Evolutionary conservation across 75 land plant species (phyloP).

Genomic region (Larix kaempferi): DNA sequence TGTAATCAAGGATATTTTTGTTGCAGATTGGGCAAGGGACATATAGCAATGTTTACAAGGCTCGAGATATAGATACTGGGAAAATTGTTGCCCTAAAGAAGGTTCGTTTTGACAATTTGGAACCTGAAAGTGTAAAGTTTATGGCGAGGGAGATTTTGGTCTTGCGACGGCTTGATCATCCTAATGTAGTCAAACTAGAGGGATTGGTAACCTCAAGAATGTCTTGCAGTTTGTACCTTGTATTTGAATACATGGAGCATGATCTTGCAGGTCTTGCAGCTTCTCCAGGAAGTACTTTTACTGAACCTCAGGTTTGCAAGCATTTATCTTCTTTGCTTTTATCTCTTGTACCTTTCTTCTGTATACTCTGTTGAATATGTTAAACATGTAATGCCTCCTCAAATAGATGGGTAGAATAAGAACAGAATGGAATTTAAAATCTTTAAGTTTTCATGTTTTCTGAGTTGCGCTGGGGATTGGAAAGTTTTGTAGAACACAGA

Average conservation of each 20-base stretch:
- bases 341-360: no score
- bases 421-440: no score
- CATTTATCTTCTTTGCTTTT: no score
- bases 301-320: conserved; percentile 65
- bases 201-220: conserved; percentile 83
- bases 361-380: no score
- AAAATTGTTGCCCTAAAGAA: conserved; percentile 86
- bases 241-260: conserved; percentile 89
- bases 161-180: conserved; percentile 80
- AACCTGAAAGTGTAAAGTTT: conserved; percentile 92
- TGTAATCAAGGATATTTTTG: no score
- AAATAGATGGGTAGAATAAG: no score
- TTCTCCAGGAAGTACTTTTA: conserved; percentile 50
- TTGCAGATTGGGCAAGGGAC: conserved; percentile 89
- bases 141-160: conserved; percentile 94
- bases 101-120: conserved; percentile 83
- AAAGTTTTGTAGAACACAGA: no score
- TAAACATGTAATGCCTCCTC: no score
- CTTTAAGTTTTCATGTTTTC: no score
- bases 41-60: conserved; percentile 91
- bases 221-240: conserved; percentile 76
- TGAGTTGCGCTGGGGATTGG: no score
- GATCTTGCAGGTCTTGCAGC: conserved; percentile 57
- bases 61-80: conserved; percentile 61
- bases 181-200: conserved; percentile 83